phyloP scores from a whole-genome alignment of 2,329 filamentous ascomycete genomes.

The Nigrospora oryzae region DNA sequence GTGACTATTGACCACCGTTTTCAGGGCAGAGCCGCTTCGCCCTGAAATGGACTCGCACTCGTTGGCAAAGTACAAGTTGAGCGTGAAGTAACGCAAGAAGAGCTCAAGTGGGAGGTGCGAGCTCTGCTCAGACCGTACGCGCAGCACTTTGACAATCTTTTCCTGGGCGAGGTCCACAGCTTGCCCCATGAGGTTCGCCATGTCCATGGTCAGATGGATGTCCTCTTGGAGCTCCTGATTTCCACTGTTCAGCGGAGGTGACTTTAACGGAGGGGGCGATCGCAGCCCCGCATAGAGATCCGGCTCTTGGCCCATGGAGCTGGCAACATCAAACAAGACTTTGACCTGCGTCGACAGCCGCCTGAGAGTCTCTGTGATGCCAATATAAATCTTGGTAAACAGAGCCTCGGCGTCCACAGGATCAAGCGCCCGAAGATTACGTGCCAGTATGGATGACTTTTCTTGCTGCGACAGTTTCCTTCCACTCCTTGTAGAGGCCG shows the following conservation, averaged over 20 bases:
- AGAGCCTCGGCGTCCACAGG: constrained; percentile 78
- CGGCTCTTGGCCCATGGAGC: constrained; percentile 47
- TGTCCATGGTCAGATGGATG: constrained; percentile 66
- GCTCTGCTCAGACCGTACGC: constrained; percentile 68
- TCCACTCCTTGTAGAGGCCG: constrained; percentile 67
- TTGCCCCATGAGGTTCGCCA: constrained; percentile 70
- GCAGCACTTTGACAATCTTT: constrained; percentile 65
- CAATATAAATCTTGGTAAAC: constrained; percentile 74
- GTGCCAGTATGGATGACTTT: constrained; percentile 78
- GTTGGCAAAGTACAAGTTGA: constrained; percentile 76
- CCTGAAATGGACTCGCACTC: constrained; percentile 82
- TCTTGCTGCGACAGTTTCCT: constrained; percentile 71
- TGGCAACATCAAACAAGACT: constrained; percentile 88
- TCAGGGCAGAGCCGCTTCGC: constrained; percentile 64
- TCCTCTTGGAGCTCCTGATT: constrained; percentile 55
- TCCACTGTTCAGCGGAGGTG: constrained; percentile 43
- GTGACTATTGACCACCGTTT: constrained; percentile 72
- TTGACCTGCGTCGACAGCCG: constrained; percentile 87
- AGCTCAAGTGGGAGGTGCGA: constrained; percentile 56
- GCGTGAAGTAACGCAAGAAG: constrained; percentile 74
- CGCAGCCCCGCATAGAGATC: constrained; percentile 27
- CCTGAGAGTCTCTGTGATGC: constrained; percentile 78
- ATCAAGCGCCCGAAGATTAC: constrained; percentile 79
- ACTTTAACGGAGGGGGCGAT: constrained; percentile 37
- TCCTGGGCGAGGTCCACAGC: constrained; percentile 76